Conservation (phyloP, 2,329 filamentous ascomycete species). For the Thielaviopsis populi region DNA sequence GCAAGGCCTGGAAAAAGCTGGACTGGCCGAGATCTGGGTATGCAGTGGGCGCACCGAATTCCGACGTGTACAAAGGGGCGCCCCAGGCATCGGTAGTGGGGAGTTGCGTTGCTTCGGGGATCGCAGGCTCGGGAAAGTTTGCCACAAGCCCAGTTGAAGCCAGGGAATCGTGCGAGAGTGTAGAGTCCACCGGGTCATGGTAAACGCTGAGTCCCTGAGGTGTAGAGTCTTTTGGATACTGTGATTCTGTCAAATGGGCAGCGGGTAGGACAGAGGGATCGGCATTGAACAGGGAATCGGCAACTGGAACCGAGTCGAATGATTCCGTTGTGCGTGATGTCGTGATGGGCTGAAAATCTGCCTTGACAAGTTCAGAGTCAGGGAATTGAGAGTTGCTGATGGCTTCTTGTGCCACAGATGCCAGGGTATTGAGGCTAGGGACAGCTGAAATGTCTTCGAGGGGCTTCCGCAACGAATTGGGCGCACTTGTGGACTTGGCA, state of each 20-base stretch:
- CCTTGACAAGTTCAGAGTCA: neutral
- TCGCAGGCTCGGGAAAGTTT: neutral
- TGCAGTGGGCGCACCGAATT: neutral
- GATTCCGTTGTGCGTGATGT: neutral
- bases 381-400: neutral
- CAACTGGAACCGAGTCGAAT: neutral
- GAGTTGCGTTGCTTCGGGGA: neutral
- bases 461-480: neutral
- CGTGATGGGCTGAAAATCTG: neutral
- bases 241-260: neutral
- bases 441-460: neutral
- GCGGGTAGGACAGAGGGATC: neutral
- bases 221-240: neutral
- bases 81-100: constrained; percentile 4
- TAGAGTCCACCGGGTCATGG: neutral
- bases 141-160: neutral
- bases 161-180: neutral
- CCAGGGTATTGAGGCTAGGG: neutral
- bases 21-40: neutral
- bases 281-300: neutral
- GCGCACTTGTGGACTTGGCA: neutral
- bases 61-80: neutral
- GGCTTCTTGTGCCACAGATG: constrained; percentile 3
- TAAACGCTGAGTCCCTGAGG: neutral
- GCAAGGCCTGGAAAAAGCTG: neutral